Evolutionary conservation across 2,329 filamentous ascomycete genomes (phyloP), one percentile per base, ranked within the genome.

Genomic region (Trichoderma asperellum): DNA sequence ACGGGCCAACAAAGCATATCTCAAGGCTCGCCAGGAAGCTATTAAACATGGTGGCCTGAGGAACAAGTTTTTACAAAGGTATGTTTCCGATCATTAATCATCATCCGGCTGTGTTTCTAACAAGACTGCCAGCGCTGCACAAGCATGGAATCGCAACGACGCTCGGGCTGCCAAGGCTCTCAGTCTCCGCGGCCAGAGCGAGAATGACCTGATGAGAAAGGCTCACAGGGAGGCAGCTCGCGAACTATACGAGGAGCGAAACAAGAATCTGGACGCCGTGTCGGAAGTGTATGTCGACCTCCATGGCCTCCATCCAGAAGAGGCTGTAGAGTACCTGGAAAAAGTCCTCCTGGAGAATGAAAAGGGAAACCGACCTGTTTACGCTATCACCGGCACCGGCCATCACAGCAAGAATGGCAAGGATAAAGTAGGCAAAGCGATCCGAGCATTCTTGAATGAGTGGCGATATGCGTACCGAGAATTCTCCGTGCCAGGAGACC

Each of bases 321-420:
- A 99, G 83, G 96, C 95, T 5, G 93, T 98, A 52, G 92, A 96
- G 73, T 98, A 98, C 75, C 87, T 99, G 4, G 93, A 96, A 79
- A 91, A 91, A 72, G 92, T 96, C 49, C 88, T 99, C 27, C 84
- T 94, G 71, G 93, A 96, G 76, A 96, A 97, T 76, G 87, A 86
- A 73, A 86, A 88, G 73, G 89, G 92, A 73, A 86, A 86, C 43
- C 87, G 89, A 27, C 92, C 95, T 2, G 87, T 99, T 53, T 99
- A 98, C 78, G 94, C 94, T 73, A 98, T 99, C 78, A 97, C 94
- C 1, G 96, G 96, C 56, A 98, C 95, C 0, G 96, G 95, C 4
- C 94, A 98, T 77, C 96, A 99, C 81, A 97, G 93, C 79, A 98
- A 98, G 84, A 97, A 97, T 77, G 95, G 96, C 75, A 98, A 98